Evolutionary conservation across 371 early-diverging fungal genomes (phyloP).

Genomic region (Syncephalastrum monosporum): DNA sequence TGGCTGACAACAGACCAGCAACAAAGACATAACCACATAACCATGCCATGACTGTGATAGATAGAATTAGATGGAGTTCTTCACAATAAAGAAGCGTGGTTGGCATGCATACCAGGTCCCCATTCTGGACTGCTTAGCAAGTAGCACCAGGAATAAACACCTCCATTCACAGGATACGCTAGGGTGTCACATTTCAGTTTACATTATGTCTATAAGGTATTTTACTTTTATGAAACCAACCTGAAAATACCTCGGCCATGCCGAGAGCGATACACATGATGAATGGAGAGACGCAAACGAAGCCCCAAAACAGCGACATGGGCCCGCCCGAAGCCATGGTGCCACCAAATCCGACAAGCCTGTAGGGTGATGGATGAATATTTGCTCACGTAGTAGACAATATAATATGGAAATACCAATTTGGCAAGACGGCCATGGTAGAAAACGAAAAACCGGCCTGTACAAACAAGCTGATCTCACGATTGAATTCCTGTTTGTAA

Average conservation of each 20-base stretch:
- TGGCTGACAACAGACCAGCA: conserved; percentile 25
- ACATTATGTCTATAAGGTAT: not conserved
- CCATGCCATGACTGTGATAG: conserved; percentile 37
- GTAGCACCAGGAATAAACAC: conserved; percentile 34
- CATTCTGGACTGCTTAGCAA: conserved; percentile 29
- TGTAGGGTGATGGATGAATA: not conserved
- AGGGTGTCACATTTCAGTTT: not conserved
- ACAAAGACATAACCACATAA: conserved; percentile 33
- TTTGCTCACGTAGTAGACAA: not conserved
- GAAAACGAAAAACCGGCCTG: conserved; percentile 33
- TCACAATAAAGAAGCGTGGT: not conserved
- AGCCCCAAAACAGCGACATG: conserved; percentile 34
- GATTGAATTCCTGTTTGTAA: conserved; percentile 43
- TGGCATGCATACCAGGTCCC: conserved; percentile 33
- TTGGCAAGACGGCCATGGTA: conserved; percentile 37
- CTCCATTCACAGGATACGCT: conserved; percentile 36
- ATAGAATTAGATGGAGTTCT: not conserved
- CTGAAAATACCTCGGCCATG: conserved; percentile 38
- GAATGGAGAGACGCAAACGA: conserved; percentile 25
- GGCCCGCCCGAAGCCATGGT: conserved; percentile 36
- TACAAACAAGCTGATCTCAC: conserved; percentile 35
- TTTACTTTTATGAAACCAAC: not conserved
- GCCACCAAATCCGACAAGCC: conserved; percentile 30
- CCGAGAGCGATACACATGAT: conserved; percentile 33
- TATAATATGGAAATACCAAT: conserved; percentile 14